A percentile compares a stretch with the other conserved stretches of the same genome.
Evolutionary conservation across 2,329 filamentous ascomycete species (phyloP).

Genomic region (Rhynchosporium graminicola): DNA sequence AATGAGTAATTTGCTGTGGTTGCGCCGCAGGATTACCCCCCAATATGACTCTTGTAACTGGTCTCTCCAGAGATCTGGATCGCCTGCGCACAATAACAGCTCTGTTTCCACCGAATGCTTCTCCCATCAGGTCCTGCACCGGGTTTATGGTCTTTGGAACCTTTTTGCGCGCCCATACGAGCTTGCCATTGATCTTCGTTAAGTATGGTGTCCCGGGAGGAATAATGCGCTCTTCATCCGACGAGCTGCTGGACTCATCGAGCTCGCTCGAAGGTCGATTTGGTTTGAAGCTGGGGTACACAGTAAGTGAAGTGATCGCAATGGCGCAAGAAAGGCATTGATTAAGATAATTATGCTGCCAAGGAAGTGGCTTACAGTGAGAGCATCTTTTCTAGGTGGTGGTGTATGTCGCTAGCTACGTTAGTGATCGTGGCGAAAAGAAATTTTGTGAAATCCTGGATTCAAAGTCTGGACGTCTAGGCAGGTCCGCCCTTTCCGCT

Average conservation of each 20-base stretch:
- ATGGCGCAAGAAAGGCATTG: no score
- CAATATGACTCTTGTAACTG: conserved; percentile 19
- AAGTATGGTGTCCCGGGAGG: conserved; percentile 35
- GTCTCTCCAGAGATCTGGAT: conserved; percentile 24
- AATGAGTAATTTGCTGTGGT: conserved; percentile 4
- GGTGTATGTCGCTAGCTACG: neutral
- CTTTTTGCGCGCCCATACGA: conserved; percentile 37
- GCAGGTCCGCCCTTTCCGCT: neutral
- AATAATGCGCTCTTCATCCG: conserved; percentile 19
- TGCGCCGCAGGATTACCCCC: conserved; percentile 25
- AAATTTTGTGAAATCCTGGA: neutral
- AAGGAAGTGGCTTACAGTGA: conserved; percentile 3
- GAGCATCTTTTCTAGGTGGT: conserved; percentile 1
- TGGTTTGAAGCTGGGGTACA: conserved; percentile 25
- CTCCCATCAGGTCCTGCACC: conserved; percentile 30
- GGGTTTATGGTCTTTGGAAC: conserved; percentile 22
- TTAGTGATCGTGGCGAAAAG: neutral
- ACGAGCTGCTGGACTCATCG: neutral
- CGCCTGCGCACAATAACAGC: conserved; percentile 23
- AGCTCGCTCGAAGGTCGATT: conserved; percentile 12
- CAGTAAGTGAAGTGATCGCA: neutral
- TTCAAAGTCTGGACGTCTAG: neutral
- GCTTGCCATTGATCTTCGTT: conserved; percentile 37
- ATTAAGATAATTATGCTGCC: neutral
- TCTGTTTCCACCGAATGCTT: conserved; percentile 26